Evolutionary conservation across 148 eudicot genomes (phyloP), one percentile per base, ranked within the genome.

Genomic region (Cornus controversa): DNA sequence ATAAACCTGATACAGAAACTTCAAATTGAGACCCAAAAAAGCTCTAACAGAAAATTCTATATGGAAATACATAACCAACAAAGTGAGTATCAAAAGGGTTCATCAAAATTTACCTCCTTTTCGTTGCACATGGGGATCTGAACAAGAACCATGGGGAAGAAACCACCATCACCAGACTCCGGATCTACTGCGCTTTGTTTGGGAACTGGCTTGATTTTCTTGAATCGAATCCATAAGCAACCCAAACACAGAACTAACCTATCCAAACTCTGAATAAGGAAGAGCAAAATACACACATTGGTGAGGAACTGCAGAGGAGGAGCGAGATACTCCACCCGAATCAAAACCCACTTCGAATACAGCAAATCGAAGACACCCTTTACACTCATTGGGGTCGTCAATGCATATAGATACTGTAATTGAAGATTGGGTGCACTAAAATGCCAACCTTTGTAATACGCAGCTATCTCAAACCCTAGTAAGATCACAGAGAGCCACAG

Each of bases 41-140:
- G 37, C 45, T n/a, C 24, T 4, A 77, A 69, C 23, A 24, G 36
- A 1, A 8, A 72, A 18, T 72, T 16, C 22, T 23, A 27, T 9
- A 8, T 8, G 22, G 16, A 73, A 0, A 60, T 3, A 16, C 9
- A 16, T 16, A 54, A 14, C 10, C 6, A 26, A 18, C 8, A 34
- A 54, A 73, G 45, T 40, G 45, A 40, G 23, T 0, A 60, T 22
- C 60, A 60, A 18, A 60, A 14, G 64, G 64, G 64, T 0, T 60
- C 20, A 27, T 3, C n/a, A 64, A 71, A 53, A n/a, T 25, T 84
- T 74, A 85, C 88, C 88, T 85, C 87, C 73, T 81, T 76, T 66
- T 85, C 87, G 69, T 85, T 85, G 78, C 87, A 82, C 87, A 81
- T 84, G 15, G 87, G 87, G 69, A 84, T 84, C 69, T 84, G 87